These are phyloP conservation scores for Pichia terricola DNA, from an alignment of 1,139 yeast genomes.

Conservation along the genomic window DNA sequence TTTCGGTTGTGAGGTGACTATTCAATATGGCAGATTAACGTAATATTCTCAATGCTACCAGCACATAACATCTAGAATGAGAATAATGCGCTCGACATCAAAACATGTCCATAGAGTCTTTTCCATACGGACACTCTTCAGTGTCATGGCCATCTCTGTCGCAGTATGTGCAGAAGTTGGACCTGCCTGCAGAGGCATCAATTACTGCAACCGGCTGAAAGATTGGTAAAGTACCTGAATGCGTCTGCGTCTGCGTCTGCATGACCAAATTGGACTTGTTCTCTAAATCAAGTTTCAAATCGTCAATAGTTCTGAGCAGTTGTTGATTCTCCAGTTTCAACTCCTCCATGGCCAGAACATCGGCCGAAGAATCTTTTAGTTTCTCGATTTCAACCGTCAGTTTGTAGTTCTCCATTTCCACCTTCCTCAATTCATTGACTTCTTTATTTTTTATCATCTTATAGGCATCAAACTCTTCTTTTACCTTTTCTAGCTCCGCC, in stretches of 20 bases:
- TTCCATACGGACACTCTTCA: slow-evolving; percentile 78
- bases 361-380: slow-evolving; percentile 2
- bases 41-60: no score
- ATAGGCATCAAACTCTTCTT: background rate
- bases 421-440: slow-evolving; percentile 9
- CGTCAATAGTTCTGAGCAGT: slow-evolving; percentile 17
- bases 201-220: slow-evolving; percentile 39
- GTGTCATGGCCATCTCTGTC: slow-evolving; percentile 85
- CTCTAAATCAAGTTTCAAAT: slow-evolving; percentile 13
- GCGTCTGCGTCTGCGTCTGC: background rate
- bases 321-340: slow-evolving; percentile 5
- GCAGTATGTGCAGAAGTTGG: slow-evolving; percentile 86
- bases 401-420: slow-evolving; percentile 16
- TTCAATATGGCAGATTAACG: no score
- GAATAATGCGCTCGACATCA: background rate
- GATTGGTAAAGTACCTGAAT: background rate
- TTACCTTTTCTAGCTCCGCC: background rate
- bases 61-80: no score
- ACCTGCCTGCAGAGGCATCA: slow-evolving; percentile 70
- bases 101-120: slow-evolving; percentile 27
- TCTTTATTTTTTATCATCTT: slow-evolving; percentile 12
- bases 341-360: background rate
- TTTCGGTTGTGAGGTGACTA: no score
- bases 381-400: slow-evolving; percentile 14
- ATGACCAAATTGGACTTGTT: slow-evolving; percentile 1